Base-by-base conservation (phyloP, 441 rosid genomes). In the Populus hybrid region DNA sequence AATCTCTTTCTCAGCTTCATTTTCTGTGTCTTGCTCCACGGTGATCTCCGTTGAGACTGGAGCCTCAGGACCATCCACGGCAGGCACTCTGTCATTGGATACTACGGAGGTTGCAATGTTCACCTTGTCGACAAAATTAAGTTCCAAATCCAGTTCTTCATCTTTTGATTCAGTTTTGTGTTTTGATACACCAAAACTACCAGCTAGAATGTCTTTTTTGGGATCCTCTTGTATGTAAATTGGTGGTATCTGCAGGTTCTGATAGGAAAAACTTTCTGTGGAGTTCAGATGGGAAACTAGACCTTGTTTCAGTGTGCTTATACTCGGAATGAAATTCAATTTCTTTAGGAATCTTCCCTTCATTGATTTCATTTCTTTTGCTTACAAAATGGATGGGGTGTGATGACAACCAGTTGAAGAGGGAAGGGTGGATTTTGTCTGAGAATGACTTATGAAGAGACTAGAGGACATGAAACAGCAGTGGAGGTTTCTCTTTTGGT, bases 311-410 rank as follows among this genome's bases (percentile, higher is more conserved):
- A 88, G 76, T 28, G 90, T 70, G 75, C 74, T 70, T 70, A 88
- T 81, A n/a, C 82, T 74, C 10, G 97, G 90, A 76, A 89, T 76
- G 78, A 91, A 75, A 14, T 84, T 90, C 72, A 93, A 81, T 71
- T 88, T 95, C 90, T 87, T 91, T 10, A 89, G 76, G 72, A 95
- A 73, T 78, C 88, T 88, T 73, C 86, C 97, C 80, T 88, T 92
- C 88, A 89, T 82, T 81, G 89, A 88, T 71, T 88, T 92, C 98
- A 92, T 89, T 57, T 81, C 83, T 79, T 69, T 5, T 12, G 23
- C 20, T 66, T 11, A 30, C 28, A 40, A 67, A 77, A 36, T n/a
- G 67, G 69, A 80, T 70, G 74, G 79, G 59, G 30, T 80, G 7
- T 30, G 74, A 76, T 40, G 21, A 28, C 67, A 73, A 35, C 18